phyloP scores from a whole-genome alignment of 352 stramenopile genomes.

The Saprolegnia diclina region DNA sequence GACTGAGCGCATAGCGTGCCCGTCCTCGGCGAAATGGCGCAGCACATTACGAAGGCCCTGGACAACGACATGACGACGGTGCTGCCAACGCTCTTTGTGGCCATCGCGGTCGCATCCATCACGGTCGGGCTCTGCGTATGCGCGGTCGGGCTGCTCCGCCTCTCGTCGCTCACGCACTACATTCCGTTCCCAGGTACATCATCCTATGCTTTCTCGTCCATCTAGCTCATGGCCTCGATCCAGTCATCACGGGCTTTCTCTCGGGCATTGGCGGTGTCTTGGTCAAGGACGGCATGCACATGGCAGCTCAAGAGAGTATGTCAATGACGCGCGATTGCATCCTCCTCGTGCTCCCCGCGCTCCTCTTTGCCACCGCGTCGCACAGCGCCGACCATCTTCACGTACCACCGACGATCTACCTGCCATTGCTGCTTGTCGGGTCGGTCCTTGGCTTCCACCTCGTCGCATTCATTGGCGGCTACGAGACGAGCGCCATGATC shows the following conservation, averaged over 20 bases:
- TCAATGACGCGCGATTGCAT: slow-evolving; percentile 26
- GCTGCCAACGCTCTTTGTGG: slow-evolving; percentile 64
- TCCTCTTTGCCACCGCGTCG: slow-evolving; percentile 53
- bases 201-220: too few species aligned
- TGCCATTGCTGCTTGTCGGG: slow-evolving; percentile 53
- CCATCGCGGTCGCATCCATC: slow-evolving; percentile 61
- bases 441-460: slow-evolving; percentile 62
- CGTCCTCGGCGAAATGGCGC: slow-evolving; percentile 67
- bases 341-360: slow-evolving; percentile 45
- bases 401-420: slow-evolving; percentile 61
- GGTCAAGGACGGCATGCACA: slow-evolving; percentile 76
- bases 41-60: slow-evolving; percentile 54
- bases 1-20: slow-evolving; percentile 37
- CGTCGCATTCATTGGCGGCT: slow-evolving; percentile 29
- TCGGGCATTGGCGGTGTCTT: slow-evolving; percentile 71
- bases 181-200: slow-evolving; percentile 61
- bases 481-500: slow-evolving; percentile 37
- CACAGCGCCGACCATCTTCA: slow-evolving; percentile 54
- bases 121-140: slow-evolving; percentile 60
- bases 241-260: slow-evolving; percentile 71
- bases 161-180: slow-evolving; percentile 79
- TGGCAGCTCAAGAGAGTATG: slow-evolving; percentile 55
- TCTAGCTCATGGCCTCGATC: not conserved
- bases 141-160: slow-evolving; percentile 56
- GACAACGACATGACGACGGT: slow-evolving; percentile 54